These are phyloP conservation scores for Fusarium multiceps DNA, from an alignment of 2,329 filamentous ascomycete genomes.

Conservation along the genomic window DNA sequence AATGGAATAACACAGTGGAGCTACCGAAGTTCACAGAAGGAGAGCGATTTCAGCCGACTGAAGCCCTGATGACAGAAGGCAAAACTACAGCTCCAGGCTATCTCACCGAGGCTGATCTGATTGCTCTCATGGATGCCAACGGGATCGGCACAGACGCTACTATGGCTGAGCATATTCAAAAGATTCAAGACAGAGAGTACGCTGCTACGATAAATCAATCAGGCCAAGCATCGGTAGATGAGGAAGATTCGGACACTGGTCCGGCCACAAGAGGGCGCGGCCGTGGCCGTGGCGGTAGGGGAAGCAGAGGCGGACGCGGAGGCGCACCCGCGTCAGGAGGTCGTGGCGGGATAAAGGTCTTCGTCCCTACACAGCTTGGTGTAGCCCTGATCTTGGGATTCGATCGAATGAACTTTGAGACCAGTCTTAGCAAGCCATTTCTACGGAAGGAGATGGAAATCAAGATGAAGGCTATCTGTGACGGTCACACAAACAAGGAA, in stretches of 20 bases:
- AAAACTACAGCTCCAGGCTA: conserved; percentile 87
- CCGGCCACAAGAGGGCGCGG: conserved; percentile 59
- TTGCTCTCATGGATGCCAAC: conserved; percentile 97
- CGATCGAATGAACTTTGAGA: conserved; percentile 92
- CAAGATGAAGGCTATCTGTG: conserved; percentile 97
- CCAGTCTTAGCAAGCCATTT: conserved; percentile 94
- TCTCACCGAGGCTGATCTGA: conserved; percentile 93
- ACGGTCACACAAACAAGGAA: conserved; percentile 79
- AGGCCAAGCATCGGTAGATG: conserved; percentile 51
- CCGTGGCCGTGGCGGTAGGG: conserved; percentile 60
- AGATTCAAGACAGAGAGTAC: conserved; percentile 91
- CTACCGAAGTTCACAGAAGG: conserved; percentile 83
- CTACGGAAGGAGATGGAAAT: conserved; percentile 97
- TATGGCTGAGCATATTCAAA: conserved; percentile 98
- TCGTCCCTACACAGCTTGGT: conserved; percentile 91
- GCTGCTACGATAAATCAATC: conserved; percentile 71
- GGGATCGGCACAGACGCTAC: conserved; percentile 98
- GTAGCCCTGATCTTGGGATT: conserved; percentile 94
- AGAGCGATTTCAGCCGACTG: conserved; percentile 86
- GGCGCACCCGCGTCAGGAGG: conserved; percentile 57
- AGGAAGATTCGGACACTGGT: conserved; percentile 53
- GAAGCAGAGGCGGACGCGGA: conserved; percentile 52
- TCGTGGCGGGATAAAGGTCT: conserved; percentile 75
- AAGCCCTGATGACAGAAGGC: conserved; percentile 91
- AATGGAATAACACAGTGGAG: conserved; percentile 89